These are phyloP conservation scores for Monascus purpureus DNA, from an alignment of 495 filamentous ascomycete species.

Conservation along the genomic window DNA sequence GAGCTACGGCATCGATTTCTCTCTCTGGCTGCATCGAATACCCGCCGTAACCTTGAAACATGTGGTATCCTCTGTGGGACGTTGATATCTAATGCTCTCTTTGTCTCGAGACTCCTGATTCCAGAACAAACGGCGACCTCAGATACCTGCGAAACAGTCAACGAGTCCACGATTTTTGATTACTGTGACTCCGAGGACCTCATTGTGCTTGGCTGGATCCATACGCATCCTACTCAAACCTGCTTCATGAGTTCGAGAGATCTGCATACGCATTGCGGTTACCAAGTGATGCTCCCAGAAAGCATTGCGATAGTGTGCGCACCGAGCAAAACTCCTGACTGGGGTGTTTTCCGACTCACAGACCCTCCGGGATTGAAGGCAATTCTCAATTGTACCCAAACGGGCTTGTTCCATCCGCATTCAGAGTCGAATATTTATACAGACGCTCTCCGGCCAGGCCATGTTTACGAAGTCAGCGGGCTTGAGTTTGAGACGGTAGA, in stretches of 20 bases:
- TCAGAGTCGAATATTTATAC: conserved; percentile 64
- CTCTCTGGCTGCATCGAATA: conserved; percentile 57
- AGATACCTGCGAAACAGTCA: conserved; percentile 87
- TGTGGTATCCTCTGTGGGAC: conserved; percentile 91
- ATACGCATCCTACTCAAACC: conserved; percentile 91
- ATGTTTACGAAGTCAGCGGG: conserved; percentile 67
- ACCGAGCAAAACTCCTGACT: conserved; percentile 67
- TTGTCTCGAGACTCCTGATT: conserved; percentile 76
- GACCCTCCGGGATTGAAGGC: conserved; percentile 78
- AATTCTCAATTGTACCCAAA: conserved; percentile 60
- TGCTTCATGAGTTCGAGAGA: conserved; percentile 97
- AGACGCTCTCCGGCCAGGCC: conserved; percentile 65
- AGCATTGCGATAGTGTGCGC: conserved; percentile 96
- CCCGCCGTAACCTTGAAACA: conserved; percentile 70
- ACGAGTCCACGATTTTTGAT: conserved; percentile 70
- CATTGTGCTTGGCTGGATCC: conserved; percentile 92
- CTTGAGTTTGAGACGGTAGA: conserved; percentile 70
- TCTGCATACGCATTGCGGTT: conserved; percentile 81
- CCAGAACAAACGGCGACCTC: conserved; percentile 80
- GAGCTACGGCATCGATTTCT: conserved; percentile 62
- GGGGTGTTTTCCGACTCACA: conserved; percentile 84
- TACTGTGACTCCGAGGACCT: conserved; percentile 77
- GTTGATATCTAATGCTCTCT: conserved; percentile 80
- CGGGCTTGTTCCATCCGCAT: conserved; percentile 75
- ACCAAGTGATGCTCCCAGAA: conserved; percentile 89